Conservation (phyloP, 179 eudicot species). For the Patellifolia procumbens region DNA sequence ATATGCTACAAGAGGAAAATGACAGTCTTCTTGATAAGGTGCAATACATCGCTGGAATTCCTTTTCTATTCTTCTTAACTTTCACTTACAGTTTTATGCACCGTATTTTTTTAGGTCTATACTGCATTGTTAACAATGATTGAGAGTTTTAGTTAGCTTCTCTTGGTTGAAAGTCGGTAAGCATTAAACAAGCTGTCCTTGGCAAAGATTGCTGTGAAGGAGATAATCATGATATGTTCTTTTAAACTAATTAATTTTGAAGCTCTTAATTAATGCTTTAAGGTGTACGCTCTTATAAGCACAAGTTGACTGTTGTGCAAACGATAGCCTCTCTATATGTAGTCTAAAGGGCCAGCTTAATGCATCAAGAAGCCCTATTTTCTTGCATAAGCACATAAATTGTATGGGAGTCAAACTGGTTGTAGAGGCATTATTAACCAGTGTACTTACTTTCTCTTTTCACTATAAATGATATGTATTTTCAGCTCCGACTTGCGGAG, state of each 20-base stretch:
- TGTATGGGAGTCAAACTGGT: not conserved
- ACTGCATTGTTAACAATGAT: not conserved
- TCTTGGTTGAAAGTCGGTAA: not conserved
- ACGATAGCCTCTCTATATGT: not conserved
- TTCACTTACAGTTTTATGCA: not conserved
- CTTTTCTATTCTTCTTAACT: not conserved
- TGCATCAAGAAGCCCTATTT: not conserved
- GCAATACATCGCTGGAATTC: slow-evolving; percentile 13
- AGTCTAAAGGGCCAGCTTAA: not conserved
- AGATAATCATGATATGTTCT: not conserved
- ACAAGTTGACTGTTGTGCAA: not conserved
- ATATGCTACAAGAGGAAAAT: slow-evolving; percentile 97
- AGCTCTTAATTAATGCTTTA: not conserved
- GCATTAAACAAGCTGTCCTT: slow-evolving; percentile 7
- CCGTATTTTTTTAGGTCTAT: not conserved
- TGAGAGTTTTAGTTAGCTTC: not conserved
- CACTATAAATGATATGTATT: slow-evolving; percentile 33
- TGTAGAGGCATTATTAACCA: not conserved
- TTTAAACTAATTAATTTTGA: not conserved
- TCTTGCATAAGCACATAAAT: not conserved
- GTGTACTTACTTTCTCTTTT: not conserved
- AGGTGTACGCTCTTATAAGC: not conserved
- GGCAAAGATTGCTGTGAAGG: not conserved
- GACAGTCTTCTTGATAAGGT: slow-evolving; percentile 85
- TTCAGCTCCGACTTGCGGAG: slow-evolving; percentile 87